Base-by-base conservation (phyloP, 257 asterid species). In the Solanum appendiculatum region DNA sequence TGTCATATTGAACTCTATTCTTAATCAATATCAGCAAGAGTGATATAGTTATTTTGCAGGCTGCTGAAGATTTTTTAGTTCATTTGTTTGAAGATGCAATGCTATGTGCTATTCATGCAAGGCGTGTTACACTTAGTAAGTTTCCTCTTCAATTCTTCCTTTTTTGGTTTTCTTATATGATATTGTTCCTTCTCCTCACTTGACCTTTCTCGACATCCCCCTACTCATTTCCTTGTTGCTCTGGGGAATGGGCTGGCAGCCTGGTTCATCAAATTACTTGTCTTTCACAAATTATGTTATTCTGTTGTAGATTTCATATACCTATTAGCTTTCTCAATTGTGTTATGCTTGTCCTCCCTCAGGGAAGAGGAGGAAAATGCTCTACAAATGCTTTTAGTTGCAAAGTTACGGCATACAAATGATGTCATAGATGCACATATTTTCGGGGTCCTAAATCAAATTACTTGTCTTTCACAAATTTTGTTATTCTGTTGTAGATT, bases 51-150 rank as follows among this genome's bases (percentile, higher is more conserved):
- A 16, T 69, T n/a, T 27, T 85, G 74, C 84, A 70, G 87, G 82
- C 68, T 23, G 82, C 84, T n/a, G 84, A 42, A 66, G 87, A 36
- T 29, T 66, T 56, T 86, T 51, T 91, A 83, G 96, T 97, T 81
- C 89, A 86, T 86, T 82, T 97, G 93, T 96, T 97, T 91, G 96
- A 92, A 88, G 99, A 96, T 91, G 93, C 98, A 85, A 91, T 93
- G 93, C 93, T 96, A 10, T 97, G 99, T 88, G 94, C 99, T 13
- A 88, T 97, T 84, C 99, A 97, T 90, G 99, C 99, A 48, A 97
- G 92, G 95, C 99, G 99, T 20, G 98, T 97, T 14, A 97, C 99
- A 18, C 87, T 97, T 66, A 96, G 99, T 96, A 93, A 93, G 99
- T 92, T 90, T 84, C 25, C 88, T 83, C 63, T 31, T 63, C 54